Evolutionary conservation across 1,284 basidiomycete species (phyloP), one percentile per base, ranked within the genome.

Genomic region (Ustilago vetiveriae): DNA sequence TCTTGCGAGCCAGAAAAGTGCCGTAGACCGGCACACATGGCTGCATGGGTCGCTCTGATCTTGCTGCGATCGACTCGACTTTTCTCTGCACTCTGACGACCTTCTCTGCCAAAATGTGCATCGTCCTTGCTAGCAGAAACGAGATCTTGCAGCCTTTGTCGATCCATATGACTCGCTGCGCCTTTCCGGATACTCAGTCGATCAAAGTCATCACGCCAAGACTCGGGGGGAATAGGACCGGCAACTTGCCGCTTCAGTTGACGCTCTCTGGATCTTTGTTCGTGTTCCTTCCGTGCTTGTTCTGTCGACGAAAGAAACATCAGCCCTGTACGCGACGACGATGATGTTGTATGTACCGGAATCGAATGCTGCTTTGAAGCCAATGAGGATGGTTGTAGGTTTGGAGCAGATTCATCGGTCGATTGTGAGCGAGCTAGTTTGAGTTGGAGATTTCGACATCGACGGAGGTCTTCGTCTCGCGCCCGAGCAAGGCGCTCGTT

Each of bases 191-290:
- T 37, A 22, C 58, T 68, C 21, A 64, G 47, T n/a, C 62, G 48
- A 2, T 65, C 56, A 16, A 65, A 60, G n/a, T 73, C 70, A 9
- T 57, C 49, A 6, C 60, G 17, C 70, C 70, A 73, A 16, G 66
- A 70, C 17, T 56, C 47, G 19, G 70, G 70, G 6, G 70, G 70
- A 6, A 73, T 57, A 1, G 70, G 70, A 0, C 70, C 70, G 4
- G 70, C 70, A 8, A 73, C 65, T 35, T 68, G 65, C 3, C 66
- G 41, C 24, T 65, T 56, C 7, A 73, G 35, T 29, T 57, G 60
- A 5, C 57, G 27, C 11, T 54, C 45, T 8, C 56, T 45, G 4
- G 43, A 32, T 4, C 54, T 32, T 23, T 66, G 44, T 6, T 69
- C 47, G 11, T 57, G 40, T 27, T 73, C 70, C 22, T 44, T 30